Evolutionary conservation across 139 green algal species (phyloP).

Genomic region (Ettlia oleoabundans): DNA sequence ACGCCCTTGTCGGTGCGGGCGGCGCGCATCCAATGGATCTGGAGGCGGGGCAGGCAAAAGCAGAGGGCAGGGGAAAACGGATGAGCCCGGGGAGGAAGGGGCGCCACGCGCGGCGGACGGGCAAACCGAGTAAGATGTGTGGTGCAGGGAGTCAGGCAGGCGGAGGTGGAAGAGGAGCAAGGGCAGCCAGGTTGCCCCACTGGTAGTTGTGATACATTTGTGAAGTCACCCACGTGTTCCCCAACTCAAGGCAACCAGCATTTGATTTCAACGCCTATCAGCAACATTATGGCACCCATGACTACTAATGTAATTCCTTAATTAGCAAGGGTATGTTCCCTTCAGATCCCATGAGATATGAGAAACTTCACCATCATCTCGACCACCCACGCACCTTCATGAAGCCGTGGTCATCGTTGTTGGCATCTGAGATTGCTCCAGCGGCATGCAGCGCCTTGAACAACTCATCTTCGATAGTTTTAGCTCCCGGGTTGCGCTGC

Average conservation of each 20-base stretch:
- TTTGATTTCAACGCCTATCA: no score
- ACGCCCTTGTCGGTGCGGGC: constrained; percentile 99
- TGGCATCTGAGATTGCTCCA: constrained; percentile 76
- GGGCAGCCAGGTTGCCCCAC: background rate
- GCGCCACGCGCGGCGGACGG: no score
- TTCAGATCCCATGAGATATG: no score
- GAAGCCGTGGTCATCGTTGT: constrained; percentile 68
- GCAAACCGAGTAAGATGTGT: no score
- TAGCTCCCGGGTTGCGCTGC: constrained; percentile 84
- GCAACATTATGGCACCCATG: no score
- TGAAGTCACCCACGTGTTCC: background rate
- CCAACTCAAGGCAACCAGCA: background rate
- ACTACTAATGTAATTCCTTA: no score
- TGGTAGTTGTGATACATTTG: background rate
- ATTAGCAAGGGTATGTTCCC: no score
- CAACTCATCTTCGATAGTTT: constrained; percentile 90
- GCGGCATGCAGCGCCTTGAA: constrained; percentile 73
- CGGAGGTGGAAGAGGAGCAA: background rate
- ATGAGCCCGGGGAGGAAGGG: no score
- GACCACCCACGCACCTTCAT: constrained; percentile 61
- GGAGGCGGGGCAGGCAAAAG: background rate
- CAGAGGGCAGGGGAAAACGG: no score
- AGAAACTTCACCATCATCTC: no score
- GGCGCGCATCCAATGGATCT: constrained; percentile 89
- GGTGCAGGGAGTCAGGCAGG: no score